These are phyloP conservation scores for Russula earlei DNA, from an alignment of 768 basidiomycete genomes.

Conservation along the genomic window DNA sequence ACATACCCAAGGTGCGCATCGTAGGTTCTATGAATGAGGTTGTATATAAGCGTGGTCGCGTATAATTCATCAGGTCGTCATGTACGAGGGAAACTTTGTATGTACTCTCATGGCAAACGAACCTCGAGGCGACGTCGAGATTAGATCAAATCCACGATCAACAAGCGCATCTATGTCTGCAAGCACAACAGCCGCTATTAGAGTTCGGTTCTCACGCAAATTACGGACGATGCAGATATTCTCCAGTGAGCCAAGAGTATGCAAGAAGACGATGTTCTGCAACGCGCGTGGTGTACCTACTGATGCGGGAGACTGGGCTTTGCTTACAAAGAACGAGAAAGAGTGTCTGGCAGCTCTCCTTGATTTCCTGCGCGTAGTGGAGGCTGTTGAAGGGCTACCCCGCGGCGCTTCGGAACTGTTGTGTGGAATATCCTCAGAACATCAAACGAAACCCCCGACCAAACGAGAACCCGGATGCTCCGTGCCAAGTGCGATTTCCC, in stretches of 20 bases:
- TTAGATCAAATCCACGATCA: slow-evolving; percentile 18
- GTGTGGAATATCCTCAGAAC: background rate
- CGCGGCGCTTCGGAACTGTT: background rate
- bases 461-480: background rate
- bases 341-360: slow-evolving; percentile 12
- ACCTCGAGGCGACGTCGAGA: slow-evolving; percentile 37
- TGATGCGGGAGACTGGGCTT: slow-evolving; percentile 13
- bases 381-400: slow-evolving; percentile 7
- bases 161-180: background rate
- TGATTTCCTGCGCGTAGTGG: slow-evolving; percentile 15
- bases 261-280: slow-evolving; percentile 19
- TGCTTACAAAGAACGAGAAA: slow-evolving; percentile 10
- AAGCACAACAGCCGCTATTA: background rate
- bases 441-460: background rate
- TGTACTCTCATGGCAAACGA: slow-evolving; percentile 41
- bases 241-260: background rate
- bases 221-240: slow-evolving; percentile 14
- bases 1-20: slow-evolving; percentile 40
- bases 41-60: background rate
- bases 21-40: background rate
- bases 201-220: slow-evolving; percentile 18
- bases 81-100: slow-evolving; percentile 30
- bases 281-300: slow-evolving; percentile 2
- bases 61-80: slow-evolving; percentile 28
- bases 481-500: background rate